A percentile compares a stretch with the other conserved stretches of the same genome.
Evolutionary conservation across 1,139 yeast genomes (phyloP).

Genomic region (Magnusiomyces paraingens): DNA sequence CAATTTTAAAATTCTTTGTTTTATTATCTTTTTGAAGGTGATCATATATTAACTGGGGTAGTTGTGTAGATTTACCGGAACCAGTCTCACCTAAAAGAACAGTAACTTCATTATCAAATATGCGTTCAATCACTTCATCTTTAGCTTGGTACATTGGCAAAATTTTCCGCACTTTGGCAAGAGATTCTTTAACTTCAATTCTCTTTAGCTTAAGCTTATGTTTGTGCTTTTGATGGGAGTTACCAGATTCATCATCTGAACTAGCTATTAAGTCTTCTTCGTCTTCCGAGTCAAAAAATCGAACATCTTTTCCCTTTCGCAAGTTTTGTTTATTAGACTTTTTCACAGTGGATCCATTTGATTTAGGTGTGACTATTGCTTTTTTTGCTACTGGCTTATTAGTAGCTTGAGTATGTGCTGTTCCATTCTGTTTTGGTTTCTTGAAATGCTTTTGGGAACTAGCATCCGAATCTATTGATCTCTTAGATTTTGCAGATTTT

Average conservation of each 20-base stretch:
- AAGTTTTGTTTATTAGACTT: background rate
- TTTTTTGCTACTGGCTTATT: background rate
- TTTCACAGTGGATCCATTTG: background rate
- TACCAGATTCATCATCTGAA: constrained; percentile 22
- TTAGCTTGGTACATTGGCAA: constrained; percentile 76
- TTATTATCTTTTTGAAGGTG: constrained; percentile 9
- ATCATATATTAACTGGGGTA: constrained; percentile 65
- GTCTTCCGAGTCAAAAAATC: constrained; percentile 31
- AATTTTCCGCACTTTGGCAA: constrained; percentile 39
- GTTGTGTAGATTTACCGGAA: constrained; percentile 93
- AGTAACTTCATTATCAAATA: constrained; percentile 56
- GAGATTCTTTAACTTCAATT: constrained; percentile 13
- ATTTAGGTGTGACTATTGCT: background rate
- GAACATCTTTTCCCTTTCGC: constrained; percentile 16
- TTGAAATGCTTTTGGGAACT: background rate
- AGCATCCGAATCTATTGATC: background rate
- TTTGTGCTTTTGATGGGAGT: constrained; percentile 21
- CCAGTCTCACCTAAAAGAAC: constrained; percentile 95
- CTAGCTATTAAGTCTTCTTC: constrained; percentile 25
- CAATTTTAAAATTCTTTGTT: constrained; percentile 44
- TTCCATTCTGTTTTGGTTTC: background rate
- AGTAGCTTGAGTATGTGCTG: background rate
- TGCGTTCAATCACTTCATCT: constrained; percentile 51
- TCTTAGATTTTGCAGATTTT: background rate
- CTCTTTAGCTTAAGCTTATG: constrained; percentile 5